Evolutionary conservation across 352 stramenopile species (phyloP), one percentile per base, ranked within the genome.

Genomic region (Aphanomyces invadans): DNA sequence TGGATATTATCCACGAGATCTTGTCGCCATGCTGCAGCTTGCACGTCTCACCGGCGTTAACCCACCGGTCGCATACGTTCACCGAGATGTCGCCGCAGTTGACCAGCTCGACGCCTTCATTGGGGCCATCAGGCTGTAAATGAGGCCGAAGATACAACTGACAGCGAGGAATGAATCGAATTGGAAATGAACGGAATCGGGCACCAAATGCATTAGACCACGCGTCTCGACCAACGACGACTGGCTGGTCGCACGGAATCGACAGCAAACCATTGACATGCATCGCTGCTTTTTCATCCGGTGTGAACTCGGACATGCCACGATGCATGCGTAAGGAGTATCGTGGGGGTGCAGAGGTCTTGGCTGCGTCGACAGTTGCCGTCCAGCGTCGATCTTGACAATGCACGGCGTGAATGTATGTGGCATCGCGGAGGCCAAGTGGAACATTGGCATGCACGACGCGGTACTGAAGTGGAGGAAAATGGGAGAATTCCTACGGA

Each of bases 311-410:
- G 2, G 49, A 57, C 9, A 38, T 38, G n/a, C 17, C 23, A 21
- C 49, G 17, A 33, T 57, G 17, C 29, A 57, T 21, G 25, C 49
- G 49, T 12, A 57, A 28, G 49, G 25, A 11, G 29, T 57, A 57
- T 4, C 49, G 49, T 36, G 49, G 49, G 11, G 17, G 21, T 33
- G 15, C n/a, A n/a, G n/a, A n/a, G n/a, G n/a, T n/a, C n/a, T n/a
- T 21, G 5, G 12, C 12, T n/a, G 19, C 5, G 19, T 23, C 49
- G 21, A 15, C 12, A 9, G 25, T 5, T 9, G 44, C 10, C 21
- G 21, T 33, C 49, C 49, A 57, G 49, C 36, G 49, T 5, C 49
- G 29, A 26, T 57, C 49, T 33, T 57, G 49, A n/a, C 49, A 57
- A 9, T 7, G n/a, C 4, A 57, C 36, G 5, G 29, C 25, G 17